These are phyloP conservation scores for Trichoderma guizhouense DNA, from an alignment of 2,329 filamentous ascomycete species.

Conservation along the genomic window DNA sequence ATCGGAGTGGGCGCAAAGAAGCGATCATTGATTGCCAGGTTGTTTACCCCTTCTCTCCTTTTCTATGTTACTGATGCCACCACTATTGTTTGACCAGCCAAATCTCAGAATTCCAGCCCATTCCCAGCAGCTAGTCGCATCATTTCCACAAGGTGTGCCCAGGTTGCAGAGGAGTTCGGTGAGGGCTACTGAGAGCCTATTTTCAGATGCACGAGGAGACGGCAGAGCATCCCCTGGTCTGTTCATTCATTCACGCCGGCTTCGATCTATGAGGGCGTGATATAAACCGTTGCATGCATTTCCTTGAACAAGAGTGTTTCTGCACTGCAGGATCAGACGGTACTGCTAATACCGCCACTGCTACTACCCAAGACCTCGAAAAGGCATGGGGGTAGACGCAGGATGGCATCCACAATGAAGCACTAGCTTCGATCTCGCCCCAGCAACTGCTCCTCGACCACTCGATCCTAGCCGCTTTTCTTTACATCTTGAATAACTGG, in stretches of 20 bases:
- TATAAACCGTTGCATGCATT: not conserved
- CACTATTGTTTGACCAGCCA: not conserved
- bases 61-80: not conserved
- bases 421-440: conserved; percentile 15
- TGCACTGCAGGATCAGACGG: not conserved
- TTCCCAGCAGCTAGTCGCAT: not conserved
- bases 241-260: not conserved
- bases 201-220: not conserved
- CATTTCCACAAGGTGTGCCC: not conserved
- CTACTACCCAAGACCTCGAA: not conserved
- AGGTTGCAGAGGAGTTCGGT: not conserved
- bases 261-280: not conserved
- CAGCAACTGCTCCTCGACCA: not conserved
- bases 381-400: not conserved
- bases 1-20: not conserved
- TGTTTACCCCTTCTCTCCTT: not conserved
- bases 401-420: conserved; percentile 11
- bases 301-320: not conserved
- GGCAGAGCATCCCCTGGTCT: not conserved
- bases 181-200: not conserved
- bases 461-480: not conserved
- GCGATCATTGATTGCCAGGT: not conserved
- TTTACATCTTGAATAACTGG: not conserved
- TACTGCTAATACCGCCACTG: not conserved
- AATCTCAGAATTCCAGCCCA: not conserved